Evolutionary conservation across 208 protist genomes (phyloP).

Genomic region (Leishmania guyanensis): DNA sequence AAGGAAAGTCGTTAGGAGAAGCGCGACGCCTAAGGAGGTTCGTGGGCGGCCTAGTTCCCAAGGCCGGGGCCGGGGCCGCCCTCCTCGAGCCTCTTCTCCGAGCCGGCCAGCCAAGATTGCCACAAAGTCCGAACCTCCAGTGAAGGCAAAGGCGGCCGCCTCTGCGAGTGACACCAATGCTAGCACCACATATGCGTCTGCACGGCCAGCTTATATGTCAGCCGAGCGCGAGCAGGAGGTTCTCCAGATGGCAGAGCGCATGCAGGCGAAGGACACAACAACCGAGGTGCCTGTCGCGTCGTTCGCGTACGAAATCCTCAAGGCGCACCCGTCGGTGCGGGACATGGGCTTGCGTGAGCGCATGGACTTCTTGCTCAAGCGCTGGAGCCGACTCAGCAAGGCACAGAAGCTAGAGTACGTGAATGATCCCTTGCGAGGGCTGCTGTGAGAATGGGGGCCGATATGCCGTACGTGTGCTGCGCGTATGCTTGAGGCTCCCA

Average conservation of each 20-base stretch:
- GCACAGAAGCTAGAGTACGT: slow-evolving; percentile 71
- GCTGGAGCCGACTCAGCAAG: slow-evolving; percentile 71
- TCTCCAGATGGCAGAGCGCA: slow-evolving; percentile 67
- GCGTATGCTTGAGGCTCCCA: not conserved
- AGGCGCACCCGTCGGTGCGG: slow-evolving; percentile 80
- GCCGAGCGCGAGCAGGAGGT: slow-evolving; percentile 72
- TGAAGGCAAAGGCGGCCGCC: not conserved
- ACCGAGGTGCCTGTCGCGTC: slow-evolving; percentile 85
- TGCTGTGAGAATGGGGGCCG: slow-evolving; percentile 42
- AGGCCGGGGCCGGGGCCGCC: not conserved
- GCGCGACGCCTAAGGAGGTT: not conserved
- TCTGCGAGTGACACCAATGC: not conserved
- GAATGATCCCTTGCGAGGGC: slow-evolving; percentile 78
- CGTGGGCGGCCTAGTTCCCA: not conserved
- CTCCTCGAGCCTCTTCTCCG: slow-evolving; percentile 1
- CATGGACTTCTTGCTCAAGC: slow-evolving; percentile 81
- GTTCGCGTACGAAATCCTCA: slow-evolving; percentile 82
- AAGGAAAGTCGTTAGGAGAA: slow-evolving; percentile 4
- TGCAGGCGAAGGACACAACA: slow-evolving; percentile 76
- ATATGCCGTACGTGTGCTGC: not conserved
- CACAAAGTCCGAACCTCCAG: not conserved
- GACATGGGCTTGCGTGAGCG: slow-evolving; percentile 83
- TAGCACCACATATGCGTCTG: not conserved
- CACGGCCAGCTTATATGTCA: slow-evolving; percentile 62
- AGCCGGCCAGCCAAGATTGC: not conserved